A percentile compares a stretch with the other conserved stretches of the same genome.
Evolutionary conservation across 345 rosid species (phyloP).

Genomic region (Syzygium grande): DNA sequence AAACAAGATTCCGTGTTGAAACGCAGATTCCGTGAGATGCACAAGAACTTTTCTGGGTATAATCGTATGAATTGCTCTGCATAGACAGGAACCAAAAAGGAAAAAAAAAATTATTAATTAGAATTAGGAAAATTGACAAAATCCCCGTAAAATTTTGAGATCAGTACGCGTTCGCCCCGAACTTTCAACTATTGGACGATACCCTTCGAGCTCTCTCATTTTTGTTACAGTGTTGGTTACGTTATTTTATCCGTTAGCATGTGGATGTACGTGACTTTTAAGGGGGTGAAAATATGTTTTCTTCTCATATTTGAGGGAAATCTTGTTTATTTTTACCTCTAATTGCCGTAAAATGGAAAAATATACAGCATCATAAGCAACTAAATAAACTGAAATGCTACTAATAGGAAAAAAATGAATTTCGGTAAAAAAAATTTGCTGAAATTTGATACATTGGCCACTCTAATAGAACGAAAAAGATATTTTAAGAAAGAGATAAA

Average conservation of each 20-base stretch:
- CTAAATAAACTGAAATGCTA: not conserved
- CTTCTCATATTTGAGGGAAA: not conserved
- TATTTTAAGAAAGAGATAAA: accelerated
- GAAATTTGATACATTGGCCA: not conserved
- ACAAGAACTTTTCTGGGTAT: not conserved
- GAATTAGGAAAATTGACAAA: not conserved
- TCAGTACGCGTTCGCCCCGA: accelerated
- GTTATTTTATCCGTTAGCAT: accelerated
- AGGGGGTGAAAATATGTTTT: not conserved
- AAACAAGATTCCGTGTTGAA: not conserved
- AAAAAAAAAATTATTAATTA: not conserved
- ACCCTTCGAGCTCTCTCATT: not conserved
- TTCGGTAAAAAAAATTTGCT: not conserved
- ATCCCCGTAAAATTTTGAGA: not conserved
- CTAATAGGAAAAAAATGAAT: not conserved
- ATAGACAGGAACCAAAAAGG: not conserved
- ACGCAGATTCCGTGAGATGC: not conserved
- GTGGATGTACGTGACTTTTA: not conserved
- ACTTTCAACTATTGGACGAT: not conserved
- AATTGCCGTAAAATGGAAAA: not conserved
- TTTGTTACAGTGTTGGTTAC: accelerated
- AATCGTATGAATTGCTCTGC: not conserved
- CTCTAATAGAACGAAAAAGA: not conserved
- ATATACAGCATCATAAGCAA: not conserved
- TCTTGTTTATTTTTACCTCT: not conserved